Evolutionary conservation across 1,139 yeast species (phyloP).

Genomic region (Maudiozyma humilis): DNA sequence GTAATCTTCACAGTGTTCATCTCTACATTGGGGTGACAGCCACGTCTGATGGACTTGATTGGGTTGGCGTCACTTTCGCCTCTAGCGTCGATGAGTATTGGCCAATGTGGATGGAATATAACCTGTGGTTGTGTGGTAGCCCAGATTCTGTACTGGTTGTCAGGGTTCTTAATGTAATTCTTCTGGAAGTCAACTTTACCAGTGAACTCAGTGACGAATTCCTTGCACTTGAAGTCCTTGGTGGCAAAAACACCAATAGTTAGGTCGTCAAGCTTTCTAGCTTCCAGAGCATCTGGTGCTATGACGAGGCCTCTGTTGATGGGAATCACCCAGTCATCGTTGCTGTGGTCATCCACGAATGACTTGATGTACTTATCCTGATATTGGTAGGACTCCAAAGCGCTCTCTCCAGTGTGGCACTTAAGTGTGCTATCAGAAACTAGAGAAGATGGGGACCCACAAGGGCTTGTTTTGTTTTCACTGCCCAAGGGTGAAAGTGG

Average conservation of each 20-base stretch:
- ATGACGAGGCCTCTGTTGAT: constrained; percentile 15
- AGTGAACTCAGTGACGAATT: constrained; percentile 52
- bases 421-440: background rate
- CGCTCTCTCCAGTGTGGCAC: constrained; percentile 22
- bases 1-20: constrained; percentile 45
- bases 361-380: constrained; percentile 33
- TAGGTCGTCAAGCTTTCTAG: constrained; percentile 18
- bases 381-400: constrained; percentile 29
- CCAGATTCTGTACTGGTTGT: constrained; percentile 68
- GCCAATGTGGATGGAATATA: constrained; percentile 42
- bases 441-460: constrained; percentile 5
- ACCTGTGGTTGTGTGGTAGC: constrained; percentile 83
- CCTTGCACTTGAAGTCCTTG: constrained; percentile 38
- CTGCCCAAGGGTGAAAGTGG: background rate
- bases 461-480: constrained; percentile 1
- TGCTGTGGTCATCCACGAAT: constrained; percentile 26
- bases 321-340: constrained; percentile 28
- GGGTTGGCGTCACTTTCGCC: background rate
- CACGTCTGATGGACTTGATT: constrained; percentile 47
- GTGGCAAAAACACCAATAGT: constrained; percentile 46
- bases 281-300: constrained; percentile 17
- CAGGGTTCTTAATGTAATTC: constrained; percentile 52
- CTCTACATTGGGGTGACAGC: constrained; percentile 72
- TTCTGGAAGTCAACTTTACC: constrained; percentile 66
- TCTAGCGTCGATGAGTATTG: constrained; percentile 68